Base-by-base conservation (phyloP, 2,329 filamentous ascomycete species). In the Penicillium sp. region DNA sequence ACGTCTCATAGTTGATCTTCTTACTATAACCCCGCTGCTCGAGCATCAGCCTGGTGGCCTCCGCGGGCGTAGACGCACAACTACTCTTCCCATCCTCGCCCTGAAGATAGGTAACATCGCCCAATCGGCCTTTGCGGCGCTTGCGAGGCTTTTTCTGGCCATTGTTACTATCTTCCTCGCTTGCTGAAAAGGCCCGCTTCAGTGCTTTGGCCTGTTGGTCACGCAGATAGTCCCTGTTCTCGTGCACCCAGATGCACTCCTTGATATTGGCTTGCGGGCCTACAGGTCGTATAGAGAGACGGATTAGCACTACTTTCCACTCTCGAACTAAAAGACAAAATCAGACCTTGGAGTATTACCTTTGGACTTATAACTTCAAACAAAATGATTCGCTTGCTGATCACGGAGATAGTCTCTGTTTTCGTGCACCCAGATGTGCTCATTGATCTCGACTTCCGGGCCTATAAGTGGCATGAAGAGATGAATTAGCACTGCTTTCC, bases 331-430 rank as follows among this genome's bases (percentile, higher is more conserved):
- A n/a, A n/a, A n/a, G n/a, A n/a, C n/a, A n/a, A n/a, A n/a, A n/a
- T n/a, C n/a, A n/a, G n/a, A n/a, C n/a, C n/a, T n/a, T n/a, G n/a
- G n/a, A n/a, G n/a, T n/a, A n/a, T n/a, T n/a, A n/a, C n/a, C n/a
- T n/a, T n/a, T n/a, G n/a, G n/a, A n/a, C n/a, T n/a, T n/a, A n/a
- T n/a, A n/a, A n/a, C n/a, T n/a, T n/a, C n/a, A n/a, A n/a, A n/a
- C n/a, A n/a, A n/a, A n/a, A n/a, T n/a, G n/a, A n/a, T n/a, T n/a
- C n/a, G n/a, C n/a, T n/a, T n/a, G n/a, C n/a, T n/a, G n/a, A n/a
- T n/a, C n/a, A n/a, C n/a, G n/a, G n/a, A 99, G 80, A 83, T 92
- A 99, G 63, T 95, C 91, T 69, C 94, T 91, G 72, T 99, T 97
- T 68, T 92, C 87, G 59, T 93, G 92, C 45, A 96, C 86, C 94